phyloP scores from a whole-genome alignment of 768 basidiomycete species.

The Gymnopilus dilepis region DNA sequence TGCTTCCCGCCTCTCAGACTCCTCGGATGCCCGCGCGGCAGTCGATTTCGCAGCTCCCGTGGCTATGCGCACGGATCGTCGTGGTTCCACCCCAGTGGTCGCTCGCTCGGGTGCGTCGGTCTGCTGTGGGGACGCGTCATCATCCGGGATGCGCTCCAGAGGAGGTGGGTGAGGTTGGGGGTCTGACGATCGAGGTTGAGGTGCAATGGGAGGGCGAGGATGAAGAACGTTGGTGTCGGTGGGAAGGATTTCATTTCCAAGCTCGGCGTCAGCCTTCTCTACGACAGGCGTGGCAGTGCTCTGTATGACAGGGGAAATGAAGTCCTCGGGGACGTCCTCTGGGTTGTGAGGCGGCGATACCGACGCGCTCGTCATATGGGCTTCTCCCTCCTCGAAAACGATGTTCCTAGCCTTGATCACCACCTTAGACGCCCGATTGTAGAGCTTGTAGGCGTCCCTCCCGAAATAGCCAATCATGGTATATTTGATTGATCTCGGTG shows the following conservation, averaged over 20 bases:
- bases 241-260: too few relatives aligned
- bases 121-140: too few relatives aligned
- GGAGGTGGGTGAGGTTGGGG: neutral
- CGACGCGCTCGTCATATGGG: conserved; percentile 12
- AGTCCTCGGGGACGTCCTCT: neutral
- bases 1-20: neutral
- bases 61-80: neutral
- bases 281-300: too few relatives aligned
- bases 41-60: too few relatives aligned
- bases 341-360: neutral
- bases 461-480: conserved; percentile 31
- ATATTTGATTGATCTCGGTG: conserved; percentile 21
- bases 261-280: too few relatives aligned
- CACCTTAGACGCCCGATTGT: conserved; percentile 12
- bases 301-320: neutral
- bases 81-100: neutral
- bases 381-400: conserved; percentile 30
- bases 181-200: neutral
- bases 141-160: too few relatives aligned
- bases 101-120: neutral
- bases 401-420: conserved; percentile 26
- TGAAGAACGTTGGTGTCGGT: neutral
- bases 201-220: neutral
- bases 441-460: conserved; percentile 25
- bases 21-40: neutral